Conservation (phyloP, 257 asterid genomes). For the Gentiana dahurica region DNA sequence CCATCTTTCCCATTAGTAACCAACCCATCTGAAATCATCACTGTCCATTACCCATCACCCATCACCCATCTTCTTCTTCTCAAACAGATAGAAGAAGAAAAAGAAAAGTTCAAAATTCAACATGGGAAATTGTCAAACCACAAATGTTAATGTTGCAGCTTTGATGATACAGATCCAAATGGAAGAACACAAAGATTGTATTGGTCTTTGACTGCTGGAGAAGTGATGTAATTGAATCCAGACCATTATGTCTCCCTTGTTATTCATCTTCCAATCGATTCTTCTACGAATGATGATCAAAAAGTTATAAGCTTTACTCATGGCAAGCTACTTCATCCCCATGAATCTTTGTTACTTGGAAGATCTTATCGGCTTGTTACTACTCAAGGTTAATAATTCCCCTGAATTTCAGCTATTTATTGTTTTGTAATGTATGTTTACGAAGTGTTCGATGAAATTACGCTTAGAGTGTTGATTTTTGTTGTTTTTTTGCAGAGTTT, state of each 20-base stretch:
- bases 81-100: too few relatives aligned
- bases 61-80: too few relatives aligned
- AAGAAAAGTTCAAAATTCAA: slow-evolving; percentile 8
- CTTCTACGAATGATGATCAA: background rate
- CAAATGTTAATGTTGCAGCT: slow-evolving; percentile 43
- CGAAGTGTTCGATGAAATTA: too few relatives aligned
- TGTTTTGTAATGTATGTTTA: too few relatives aligned
- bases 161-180: slow-evolving; percentile 48
- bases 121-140: slow-evolving; percentile 70
- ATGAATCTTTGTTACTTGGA: slow-evolving; percentile 49
- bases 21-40: too few relatives aligned
- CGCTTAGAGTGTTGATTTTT: too few relatives aligned
- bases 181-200: slow-evolving; percentile 53
- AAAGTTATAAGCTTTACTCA: slow-evolving; percentile 33
- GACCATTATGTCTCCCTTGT: slow-evolving; percentile 58
- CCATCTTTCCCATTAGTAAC: too few relatives aligned
- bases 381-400: slow-evolving; percentile 35
- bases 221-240: slow-evolving; percentile 51
- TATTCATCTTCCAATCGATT: slow-evolving; percentile 24
- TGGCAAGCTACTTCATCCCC: slow-evolving; percentile 57
- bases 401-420: too few relatives aligned
- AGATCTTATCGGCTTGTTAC: slow-evolving; percentile 55
- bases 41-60: too few relatives aligned
- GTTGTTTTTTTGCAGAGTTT: too few relatives aligned
- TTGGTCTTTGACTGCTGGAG: slow-evolving; percentile 42